Evolutionary conservation across 345 rosid species (phyloP), one percentile per base, ranked within the genome.

Genomic region (Salix arbutifolia): DNA sequence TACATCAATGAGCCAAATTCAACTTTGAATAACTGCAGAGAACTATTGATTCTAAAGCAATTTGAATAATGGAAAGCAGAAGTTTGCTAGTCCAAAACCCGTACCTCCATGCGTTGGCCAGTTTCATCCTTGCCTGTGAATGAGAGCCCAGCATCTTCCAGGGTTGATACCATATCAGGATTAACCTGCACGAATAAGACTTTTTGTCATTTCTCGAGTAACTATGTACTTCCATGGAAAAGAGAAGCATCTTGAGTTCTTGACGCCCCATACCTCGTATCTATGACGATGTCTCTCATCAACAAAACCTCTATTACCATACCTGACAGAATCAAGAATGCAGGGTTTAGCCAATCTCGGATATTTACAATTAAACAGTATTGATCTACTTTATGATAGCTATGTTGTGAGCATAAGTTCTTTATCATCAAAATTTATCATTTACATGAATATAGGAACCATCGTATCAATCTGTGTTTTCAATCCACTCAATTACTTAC

Each of bases 91-190:
- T 33, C 8, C 14, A 19, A n/a, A 73, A 61, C 19, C 23, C 61
- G 10, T 84, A 95, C 98, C 96, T 93, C 98, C 90, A 93, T 81
- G 79, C 99, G 84, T 77, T 85, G 89, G 79, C 94, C 92, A 72
- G 90, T 90, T 82, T 95, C 97, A 85, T 95, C 99, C 84, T 85
- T 95, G 83, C 98, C 99, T 4, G 92, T 92, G 85, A 95, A 91
- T 80, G 79, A 89, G 66, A 93, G 86, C 80, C 98, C 99, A 72
- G 96, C 96, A 77, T 86, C 90, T 84, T 95, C 98, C 35, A 95
- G 85, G 70, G 21, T 65, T 70, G 81, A 84, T 79, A 91, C 89
- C 75, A 90, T 78, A 48, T 90, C 96, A 19, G 98, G 99, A 82
- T 95, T 95, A 56, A 95, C 99, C 97, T 95, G 87, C 91, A 86